A percentile compares a stretch with the other conserved stretches of the same genome.
Evolutionary conservation across 2,329 filamentous ascomycete species (phyloP).

Genomic region (Pseudocercospora vitis): DNA sequence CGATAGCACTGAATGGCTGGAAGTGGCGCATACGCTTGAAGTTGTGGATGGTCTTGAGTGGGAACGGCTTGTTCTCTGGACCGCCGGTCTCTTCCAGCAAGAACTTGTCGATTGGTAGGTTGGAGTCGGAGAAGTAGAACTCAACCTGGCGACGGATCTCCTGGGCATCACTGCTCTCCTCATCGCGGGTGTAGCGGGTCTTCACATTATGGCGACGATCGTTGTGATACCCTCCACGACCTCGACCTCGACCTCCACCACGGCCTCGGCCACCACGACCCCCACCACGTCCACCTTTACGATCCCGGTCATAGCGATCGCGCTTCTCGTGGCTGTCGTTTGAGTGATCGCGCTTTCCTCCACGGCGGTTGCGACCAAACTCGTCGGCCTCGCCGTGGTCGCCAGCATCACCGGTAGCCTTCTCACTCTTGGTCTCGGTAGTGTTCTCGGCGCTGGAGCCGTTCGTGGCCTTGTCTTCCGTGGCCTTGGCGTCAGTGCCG

Average conservation of each 20-base stretch:
- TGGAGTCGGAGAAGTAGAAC: conserved; percentile 93
- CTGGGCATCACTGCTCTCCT: conserved; percentile 72
- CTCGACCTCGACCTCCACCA: conserved; percentile 18
- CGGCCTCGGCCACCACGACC: conserved; percentile 19
- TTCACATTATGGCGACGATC: conserved; percentile 23
- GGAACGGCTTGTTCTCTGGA: conserved; percentile 75
- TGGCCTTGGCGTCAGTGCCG: conserved; percentile 18
- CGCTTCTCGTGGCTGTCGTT: conserved; percentile 18
- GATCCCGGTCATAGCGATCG: conserved; percentile 20
- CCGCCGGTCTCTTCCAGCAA: conserved; percentile 78
- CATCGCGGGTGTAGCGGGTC: conserved; percentile 48
- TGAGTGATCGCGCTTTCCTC: conserved; percentile 19
- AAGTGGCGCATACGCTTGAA: conserved; percentile 98
- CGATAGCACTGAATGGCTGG: conserved; percentile 79
- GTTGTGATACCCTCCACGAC: conserved; percentile 21
- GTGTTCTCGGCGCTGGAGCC: conserved; percentile 19
- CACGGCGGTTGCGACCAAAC: conserved; percentile 20
- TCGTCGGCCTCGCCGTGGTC: conserved; percentile 25
- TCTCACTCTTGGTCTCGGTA: conserved; percentile 18
- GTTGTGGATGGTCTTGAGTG: conserved; percentile 72
- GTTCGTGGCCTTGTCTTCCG: conserved; percentile 5
- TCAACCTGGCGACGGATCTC: conserved; percentile 90
- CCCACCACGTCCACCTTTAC: conserved; percentile 15
- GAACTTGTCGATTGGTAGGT: conserved; percentile 85
- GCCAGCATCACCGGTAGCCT: conserved; percentile 19